Percentiles rank a stretch among this genome's conserved stretches.
Conservation (phyloP, 176 grass and related monocot genomes). For the Oryza rufipogon region DNA sequence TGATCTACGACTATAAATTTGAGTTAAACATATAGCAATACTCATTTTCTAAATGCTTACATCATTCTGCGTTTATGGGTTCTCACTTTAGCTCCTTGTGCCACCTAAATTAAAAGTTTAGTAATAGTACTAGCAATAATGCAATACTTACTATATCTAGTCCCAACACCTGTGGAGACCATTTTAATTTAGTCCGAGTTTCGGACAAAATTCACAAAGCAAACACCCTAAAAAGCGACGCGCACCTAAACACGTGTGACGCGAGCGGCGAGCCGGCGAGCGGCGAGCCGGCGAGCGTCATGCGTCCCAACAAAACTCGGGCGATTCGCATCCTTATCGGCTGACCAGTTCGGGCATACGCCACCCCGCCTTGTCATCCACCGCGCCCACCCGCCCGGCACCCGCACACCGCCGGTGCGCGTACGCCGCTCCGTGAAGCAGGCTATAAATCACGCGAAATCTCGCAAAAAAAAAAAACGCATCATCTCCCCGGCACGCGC, state of each 20-base stretch:
- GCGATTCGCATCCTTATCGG: background rate
- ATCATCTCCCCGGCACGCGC: background rate
- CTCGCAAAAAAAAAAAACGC: background rate
- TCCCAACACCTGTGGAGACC: too few relatives aligned
- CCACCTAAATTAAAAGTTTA: too few relatives aligned
- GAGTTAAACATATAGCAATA: too few relatives aligned
- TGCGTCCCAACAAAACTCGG: background rate
- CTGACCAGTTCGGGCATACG: background rate
- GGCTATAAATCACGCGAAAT: constrained; percentile 33
- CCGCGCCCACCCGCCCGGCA: background rate
- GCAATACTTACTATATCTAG: too few relatives aligned
- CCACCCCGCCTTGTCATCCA: background rate
- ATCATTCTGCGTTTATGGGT: too few relatives aligned
- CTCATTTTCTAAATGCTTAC: too few relatives aligned
- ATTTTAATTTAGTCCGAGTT: too few relatives aligned
- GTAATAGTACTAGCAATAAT: too few relatives aligned
- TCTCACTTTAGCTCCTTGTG: too few relatives aligned
- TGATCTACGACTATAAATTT: too few relatives aligned
- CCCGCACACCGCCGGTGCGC: constrained; percentile 5
- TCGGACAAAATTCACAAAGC: background rate
- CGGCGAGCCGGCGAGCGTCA: background rate
- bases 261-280: background rate
- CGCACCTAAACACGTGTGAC: background rate
- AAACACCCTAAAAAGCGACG: background rate
- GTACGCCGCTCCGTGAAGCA: constrained; percentile 13